Evolutionary conservation across 169 alveolate species (phyloP).

Genomic region (Eimeria praecox): DNA sequence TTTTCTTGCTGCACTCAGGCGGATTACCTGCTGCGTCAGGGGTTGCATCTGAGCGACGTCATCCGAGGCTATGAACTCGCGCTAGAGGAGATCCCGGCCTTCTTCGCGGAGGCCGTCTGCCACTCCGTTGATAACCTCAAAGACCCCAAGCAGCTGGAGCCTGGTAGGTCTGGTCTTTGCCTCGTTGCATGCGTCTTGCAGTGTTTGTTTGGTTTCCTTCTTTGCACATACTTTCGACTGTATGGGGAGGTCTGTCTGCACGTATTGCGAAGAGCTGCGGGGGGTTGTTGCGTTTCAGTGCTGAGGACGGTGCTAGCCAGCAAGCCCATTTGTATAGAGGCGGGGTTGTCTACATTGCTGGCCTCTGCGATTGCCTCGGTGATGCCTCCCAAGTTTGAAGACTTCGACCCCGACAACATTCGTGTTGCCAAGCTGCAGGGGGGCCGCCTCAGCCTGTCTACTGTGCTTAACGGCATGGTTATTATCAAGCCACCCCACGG

Average conservation of each 20-base stretch:
- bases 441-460: slow-evolving; percentile 93
- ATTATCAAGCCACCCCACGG: slow-evolving; percentile 89
- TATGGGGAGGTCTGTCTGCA: neutral
- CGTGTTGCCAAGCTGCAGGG: slow-evolving; percentile 99
- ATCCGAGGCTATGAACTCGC: slow-evolving; percentile 98
- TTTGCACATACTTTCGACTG: neutral
- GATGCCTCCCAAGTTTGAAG: slow-evolving; percentile 86
- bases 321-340: slow-evolving; percentile 86
- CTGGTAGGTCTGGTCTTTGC: neutral
- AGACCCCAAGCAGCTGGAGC: slow-evolving; percentile 65
- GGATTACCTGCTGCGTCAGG: slow-evolving; percentile 92
- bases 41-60: slow-evolving; percentile 98
- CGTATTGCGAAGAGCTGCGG: neutral
- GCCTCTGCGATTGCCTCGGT: slow-evolving; percentile 83
- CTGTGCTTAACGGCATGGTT: slow-evolving; percentile 96
- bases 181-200: neutral
- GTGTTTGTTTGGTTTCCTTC: neutral
- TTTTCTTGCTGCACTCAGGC: slow-evolving; percentile 84
- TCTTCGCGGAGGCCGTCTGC: slow-evolving; percentile 88
- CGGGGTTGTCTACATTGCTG: slow-evolving; percentile 79
- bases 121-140: slow-evolving; percentile 61
- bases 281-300: slow-evolving; percentile 36
- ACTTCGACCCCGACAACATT: slow-evolving; percentile 98
- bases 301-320: slow-evolving; percentile 84
- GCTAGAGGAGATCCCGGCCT: slow-evolving; percentile 91